A percentile compares a stretch with the other conserved stretches of the same genome.
Evolutionary conservation across 2,329 filamentous ascomycete genomes (phyloP).

Genomic region (Exophiala viscosa): DNA sequence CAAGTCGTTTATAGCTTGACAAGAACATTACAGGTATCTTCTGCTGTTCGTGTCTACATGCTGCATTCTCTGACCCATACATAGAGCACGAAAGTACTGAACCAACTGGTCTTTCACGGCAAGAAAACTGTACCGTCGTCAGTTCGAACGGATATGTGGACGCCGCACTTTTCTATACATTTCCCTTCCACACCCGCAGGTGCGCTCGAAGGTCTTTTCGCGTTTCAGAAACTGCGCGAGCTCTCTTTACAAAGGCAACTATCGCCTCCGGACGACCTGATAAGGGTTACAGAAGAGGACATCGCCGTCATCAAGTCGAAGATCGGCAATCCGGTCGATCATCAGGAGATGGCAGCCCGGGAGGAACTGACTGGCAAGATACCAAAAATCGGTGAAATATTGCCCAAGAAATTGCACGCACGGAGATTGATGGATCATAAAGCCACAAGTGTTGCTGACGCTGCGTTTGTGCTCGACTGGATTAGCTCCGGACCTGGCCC

Average conservation of each 20-base stretch:
- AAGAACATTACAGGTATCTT: slow-evolving; percentile 51
- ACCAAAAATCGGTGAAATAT: slow-evolving; percentile 41
- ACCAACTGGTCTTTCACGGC: slow-evolving; percentile 60
- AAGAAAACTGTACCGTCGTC: slow-evolving; percentile 59
- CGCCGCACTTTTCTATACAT: slow-evolving; percentile 56
- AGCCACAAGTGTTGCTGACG: slow-evolving; percentile 59
- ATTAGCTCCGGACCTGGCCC: slow-evolving; percentile 41
- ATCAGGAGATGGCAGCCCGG: slow-evolving; percentile 15
- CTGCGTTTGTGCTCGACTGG: slow-evolving; percentile 53
- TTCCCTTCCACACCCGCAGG: slow-evolving; percentile 48
- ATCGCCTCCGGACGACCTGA: slow-evolving; percentile 41
- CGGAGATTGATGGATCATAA: slow-evolving; percentile 60
- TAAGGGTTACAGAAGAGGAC: slow-evolving; percentile 44
- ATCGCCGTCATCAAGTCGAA: slow-evolving; percentile 38
- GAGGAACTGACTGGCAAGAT: slow-evolving; percentile 37
- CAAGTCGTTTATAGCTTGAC: slow-evolving; percentile 63
- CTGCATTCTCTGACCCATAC: background rate
- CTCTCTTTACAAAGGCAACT: slow-evolving; percentile 58
- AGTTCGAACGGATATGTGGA: slow-evolving; percentile 62
- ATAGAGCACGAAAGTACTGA: slow-evolving; percentile 51
- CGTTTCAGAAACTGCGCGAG: slow-evolving; percentile 58
- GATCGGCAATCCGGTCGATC: slow-evolving; percentile 26
- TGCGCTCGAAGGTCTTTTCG: slow-evolving; percentile 45
- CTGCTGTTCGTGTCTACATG: background rate
- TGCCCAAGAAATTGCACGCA: slow-evolving; percentile 48